These are phyloP conservation scores for Hysterium pulicare DNA, from an alignment of 2,329 filamentous ascomycete species.

Conservation along the genomic window DNA sequence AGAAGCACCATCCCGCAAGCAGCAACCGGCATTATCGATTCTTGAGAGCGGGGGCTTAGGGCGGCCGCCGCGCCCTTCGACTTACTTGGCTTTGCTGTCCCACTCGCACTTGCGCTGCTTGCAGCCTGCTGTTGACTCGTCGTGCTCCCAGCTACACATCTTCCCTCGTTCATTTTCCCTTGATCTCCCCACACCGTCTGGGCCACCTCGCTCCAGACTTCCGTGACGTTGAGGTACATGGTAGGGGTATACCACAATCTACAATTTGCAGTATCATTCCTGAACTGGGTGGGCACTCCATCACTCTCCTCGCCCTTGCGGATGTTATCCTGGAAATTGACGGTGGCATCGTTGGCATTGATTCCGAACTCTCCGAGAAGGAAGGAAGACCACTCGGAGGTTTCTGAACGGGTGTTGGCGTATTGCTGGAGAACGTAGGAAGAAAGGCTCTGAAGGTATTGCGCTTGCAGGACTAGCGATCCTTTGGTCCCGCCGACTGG, in stretches of 20 bases:
- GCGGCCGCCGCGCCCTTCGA: too few species aligned
- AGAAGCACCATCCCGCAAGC: too few species aligned
- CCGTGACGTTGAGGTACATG: conserved; percentile 51
- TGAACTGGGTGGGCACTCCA: conserved; percentile 55
- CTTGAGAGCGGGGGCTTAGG: too few species aligned
- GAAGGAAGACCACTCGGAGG: conserved; percentile 17
- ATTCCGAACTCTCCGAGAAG: conserved; percentile 26
- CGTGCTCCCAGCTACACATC: conserved; percentile 27
- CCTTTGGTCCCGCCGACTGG: conserved; percentile 46
- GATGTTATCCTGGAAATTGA: conserved; percentile 42
- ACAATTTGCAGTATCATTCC: conserved; percentile 60
- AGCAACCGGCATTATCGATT: too few species aligned
- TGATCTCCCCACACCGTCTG: conserved; percentile 27
- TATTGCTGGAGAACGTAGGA: conserved; percentile 18
- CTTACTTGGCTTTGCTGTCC: too few species aligned
- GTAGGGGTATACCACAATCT: conserved; percentile 57
- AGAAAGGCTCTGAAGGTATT: conserved; percentile 21
- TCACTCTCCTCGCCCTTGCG: conserved; percentile 26
- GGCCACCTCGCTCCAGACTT: conserved; percentile 49
- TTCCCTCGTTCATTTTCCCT: conserved; percentile 22
- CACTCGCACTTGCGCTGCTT: conserved; percentile 1
- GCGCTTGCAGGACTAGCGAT: conserved; percentile 29
- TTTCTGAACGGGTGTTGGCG: conserved; percentile 11
- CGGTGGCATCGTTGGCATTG: conserved; percentile 16
- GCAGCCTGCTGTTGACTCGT: conserved; percentile 17